Base-by-base conservation (phyloP, 371 early-diverging fungal species). In the Syncephalis fuscata region DNA sequence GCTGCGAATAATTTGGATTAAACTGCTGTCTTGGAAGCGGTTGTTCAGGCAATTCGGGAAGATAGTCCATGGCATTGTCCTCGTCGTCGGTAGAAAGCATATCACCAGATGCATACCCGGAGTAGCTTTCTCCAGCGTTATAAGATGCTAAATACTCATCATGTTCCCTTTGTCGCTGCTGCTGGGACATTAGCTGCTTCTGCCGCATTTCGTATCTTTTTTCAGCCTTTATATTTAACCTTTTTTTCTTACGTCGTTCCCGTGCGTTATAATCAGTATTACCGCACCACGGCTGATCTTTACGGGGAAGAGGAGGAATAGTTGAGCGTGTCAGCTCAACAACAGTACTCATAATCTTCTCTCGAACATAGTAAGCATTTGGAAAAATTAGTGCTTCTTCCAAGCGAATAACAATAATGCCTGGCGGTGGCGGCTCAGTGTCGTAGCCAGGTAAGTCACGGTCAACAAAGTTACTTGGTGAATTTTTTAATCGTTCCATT, bases 381-480 rank as follows among this genome's bases (percentile, higher is more conserved):
- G 84, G 80, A 65, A 80, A 87, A 0, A 78, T 71, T 8, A 84
- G 53, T 11, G 75, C 68, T 39, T 82, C 82, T 45, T 77, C 69
- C 15, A 75, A 65, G 36, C 70, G 64, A 62, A 82, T 73, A 21
- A 77, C 70, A 32, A 79, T 47, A 37, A 82, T 50, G 9, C 79
- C 78, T 19, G 60, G 64, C 9, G 74, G 77, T 3, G 75, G 49
- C 1, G 60, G 22, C 3, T 38, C 16, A 10, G 51, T 51, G 16
- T 38, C 45, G 20, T 36, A 38, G 38, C 25, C 43, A 16, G 51
- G 44, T 11, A 40, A 46, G 1, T 22, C 17, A 23, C 32, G n/a
- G 42, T 53, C 50, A 7, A 59, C 51, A 52, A 49, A 58, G 42
- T 52, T 45, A 43, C 53, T 52, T 1, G 52, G 49, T 24, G 52